Base-by-base conservation (phyloP, 805 yeast species). In the Suhomyces emberorum region DNA sequence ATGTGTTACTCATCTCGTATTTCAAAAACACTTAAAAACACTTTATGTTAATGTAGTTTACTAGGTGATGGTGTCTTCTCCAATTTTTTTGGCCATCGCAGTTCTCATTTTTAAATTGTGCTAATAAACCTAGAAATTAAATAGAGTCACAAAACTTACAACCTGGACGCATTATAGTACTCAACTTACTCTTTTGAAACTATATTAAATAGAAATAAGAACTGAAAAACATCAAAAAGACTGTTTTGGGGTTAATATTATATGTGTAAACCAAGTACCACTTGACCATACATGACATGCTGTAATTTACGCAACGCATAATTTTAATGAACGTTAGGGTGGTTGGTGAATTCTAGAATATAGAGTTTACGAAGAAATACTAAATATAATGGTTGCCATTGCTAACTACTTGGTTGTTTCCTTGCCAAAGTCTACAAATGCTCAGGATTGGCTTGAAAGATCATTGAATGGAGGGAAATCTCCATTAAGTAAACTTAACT, bases 401-500 rank as follows among this genome's bases (percentile, higher is more conserved):
- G 34, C 27, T 21, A 61, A 63, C 44, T 75, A 74, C 47, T 57
- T 80, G 37, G 58, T 81, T 38, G 68, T 83, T 37, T 82, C 83
- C 10, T 69, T 76, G 41, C 85, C 87, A 4, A 72, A 73, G 39
- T 65, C 79, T 1, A 65, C 62, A 27, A 58, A 74, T 28, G 63
- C 72, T 24, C 57, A 52, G 48, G 64, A 61, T 38, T 81, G 83
- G 80, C 61, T 86, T 41, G 77, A 79, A 46, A 59, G 70, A 34
- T 58, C 65, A 20, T 63, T 83, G 41, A 63, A 74, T 42, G 76
- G 70, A 15, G 89, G 88, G 15, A 72, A 68, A 47, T 71, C 75
- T 27, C 79, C 76, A 32, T 69, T 86, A 22, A 59, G 70, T 36
- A 65, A 72, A 38, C 76, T 84, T 40, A 66, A 70, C 23, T 70